phyloP scores from a whole-genome alignment of 805 yeast genomes.

The Saturnispora silvae region DNA sequence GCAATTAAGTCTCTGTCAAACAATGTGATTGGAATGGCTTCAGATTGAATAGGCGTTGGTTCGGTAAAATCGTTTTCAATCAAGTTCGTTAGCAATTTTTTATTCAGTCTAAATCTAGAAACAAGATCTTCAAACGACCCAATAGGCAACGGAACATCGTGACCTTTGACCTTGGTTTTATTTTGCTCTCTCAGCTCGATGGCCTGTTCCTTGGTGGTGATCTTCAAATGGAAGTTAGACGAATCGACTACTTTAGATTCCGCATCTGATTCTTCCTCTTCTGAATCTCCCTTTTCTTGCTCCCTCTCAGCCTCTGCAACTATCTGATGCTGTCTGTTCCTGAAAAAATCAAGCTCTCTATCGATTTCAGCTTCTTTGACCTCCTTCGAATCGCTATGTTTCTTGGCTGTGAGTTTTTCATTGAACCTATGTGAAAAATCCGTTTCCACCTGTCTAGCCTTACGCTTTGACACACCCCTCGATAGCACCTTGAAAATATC shows the following conservation, averaged over 20 bases:
- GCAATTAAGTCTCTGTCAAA: slow-evolving; percentile 71
- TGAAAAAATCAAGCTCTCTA: slow-evolving; percentile 77
- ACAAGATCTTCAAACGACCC: slow-evolving; percentile 79
- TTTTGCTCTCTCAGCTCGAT: slow-evolving; percentile 44
- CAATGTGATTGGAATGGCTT: slow-evolving; percentile 69
- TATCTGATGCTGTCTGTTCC: slow-evolving; percentile 34
- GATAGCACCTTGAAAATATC: slow-evolving; percentile 80
- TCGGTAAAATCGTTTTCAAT: slow-evolving; percentile 60
- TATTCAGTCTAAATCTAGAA: slow-evolving; percentile 55
- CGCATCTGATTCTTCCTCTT: slow-evolving; percentile 22
- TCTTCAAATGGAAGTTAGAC: slow-evolving; percentile 19
- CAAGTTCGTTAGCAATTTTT: slow-evolving; percentile 48
- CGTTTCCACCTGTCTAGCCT: slow-evolving; percentile 35
- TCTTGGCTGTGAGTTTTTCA: slow-evolving; percentile 24
- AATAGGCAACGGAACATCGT: slow-evolving; percentile 82
- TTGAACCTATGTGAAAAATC: slow-evolving; percentile 30
- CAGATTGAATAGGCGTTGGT: slow-evolving; percentile 92
- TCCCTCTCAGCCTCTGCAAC: slow-evolving; percentile 17
- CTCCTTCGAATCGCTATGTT: slow-evolving; percentile 27
- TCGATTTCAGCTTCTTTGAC: slow-evolving; percentile 36
- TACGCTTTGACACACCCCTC: slow-evolving; percentile 75
- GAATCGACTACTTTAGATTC: background rate
- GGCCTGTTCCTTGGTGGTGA: slow-evolving; percentile 51
- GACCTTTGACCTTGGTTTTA: slow-evolving; percentile 66
- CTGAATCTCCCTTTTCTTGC: slow-evolving; percentile 23